phyloP scores from a whole-genome alignment of 345 rosid species.

The Bruguiera gymnorhiza region DNA sequence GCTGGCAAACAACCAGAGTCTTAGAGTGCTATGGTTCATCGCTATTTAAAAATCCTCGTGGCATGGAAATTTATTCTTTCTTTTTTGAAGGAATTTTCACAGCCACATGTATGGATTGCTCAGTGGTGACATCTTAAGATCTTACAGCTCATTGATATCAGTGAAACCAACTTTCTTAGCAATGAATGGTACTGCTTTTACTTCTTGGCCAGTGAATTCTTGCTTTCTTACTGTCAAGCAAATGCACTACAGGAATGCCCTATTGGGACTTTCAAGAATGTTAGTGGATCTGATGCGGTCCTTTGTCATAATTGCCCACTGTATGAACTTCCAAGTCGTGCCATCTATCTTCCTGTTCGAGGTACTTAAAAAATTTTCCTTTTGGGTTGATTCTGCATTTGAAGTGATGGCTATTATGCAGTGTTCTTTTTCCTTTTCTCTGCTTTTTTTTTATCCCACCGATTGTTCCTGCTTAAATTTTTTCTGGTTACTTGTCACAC shows the following conservation, averaged over 20 bases:
- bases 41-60: too few species aligned
- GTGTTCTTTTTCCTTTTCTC: background rate
- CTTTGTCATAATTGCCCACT: conserved; percentile 67
- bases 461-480: background rate
- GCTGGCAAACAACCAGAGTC: too few species aligned
- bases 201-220: background rate
- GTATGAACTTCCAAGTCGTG: conserved; percentile 75
- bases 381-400: conserved; percentile 4
- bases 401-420: background rate
- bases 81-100: background rate
- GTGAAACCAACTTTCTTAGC: background rate
- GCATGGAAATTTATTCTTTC: background rate
- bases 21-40: too few species aligned
- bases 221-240: conserved; percentile 6
- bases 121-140: background rate
- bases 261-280: conserved; percentile 80
- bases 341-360: conserved; percentile 54
- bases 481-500: conserved; percentile 3
- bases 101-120: background rate
- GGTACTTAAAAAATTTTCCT: conserved; percentile 30
- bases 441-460: background rate
- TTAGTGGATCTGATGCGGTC: conserved; percentile 63
- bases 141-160: background rate
- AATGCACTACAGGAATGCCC: conserved; percentile 78
- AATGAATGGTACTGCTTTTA: background rate